A percentile compares a stretch with the other conserved stretches of the same genome.
These are phyloP conservation scores for Edaphochlamys debaryana DNA, from an alignment of 139 green algal genomes.

Conservation along the genomic window DNA sequence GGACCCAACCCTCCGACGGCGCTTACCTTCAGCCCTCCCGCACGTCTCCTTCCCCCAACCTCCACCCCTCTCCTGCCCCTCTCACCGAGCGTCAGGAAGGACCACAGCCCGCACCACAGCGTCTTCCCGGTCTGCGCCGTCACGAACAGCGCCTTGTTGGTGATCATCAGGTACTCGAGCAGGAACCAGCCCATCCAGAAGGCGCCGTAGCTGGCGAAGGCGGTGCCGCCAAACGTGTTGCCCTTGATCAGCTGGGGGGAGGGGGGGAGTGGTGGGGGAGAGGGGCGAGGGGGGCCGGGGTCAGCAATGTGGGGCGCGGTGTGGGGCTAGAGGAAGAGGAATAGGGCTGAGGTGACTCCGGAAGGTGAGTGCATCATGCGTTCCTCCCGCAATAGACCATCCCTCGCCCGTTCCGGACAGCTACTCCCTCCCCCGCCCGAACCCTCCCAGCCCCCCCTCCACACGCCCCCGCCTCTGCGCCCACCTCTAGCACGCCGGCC, in stretches of 20 bases:
- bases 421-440: no score
- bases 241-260: conserved; percentile 65
- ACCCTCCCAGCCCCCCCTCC: no score
- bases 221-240: conserved; percentile 79
- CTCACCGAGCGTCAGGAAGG: conserved; percentile 72
- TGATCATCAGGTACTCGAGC: conserved; percentile 20
- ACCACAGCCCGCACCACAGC: conserved; percentile 69
- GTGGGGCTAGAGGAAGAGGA: not conserved
- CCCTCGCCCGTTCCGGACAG: no score
- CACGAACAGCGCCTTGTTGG: not conserved
- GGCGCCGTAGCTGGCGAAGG: conserved; percentile 72
- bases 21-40: no score
- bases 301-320: not conserved
- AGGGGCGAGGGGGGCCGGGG: not conserved
- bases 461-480: not conserved
- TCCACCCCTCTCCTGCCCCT: no score
- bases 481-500: conserved; percentile 76
- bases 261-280: not conserved
- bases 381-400: no score
- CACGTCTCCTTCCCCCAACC: no score
- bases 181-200: conserved; percentile 76
- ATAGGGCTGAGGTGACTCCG: no score
- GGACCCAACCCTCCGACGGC: not conserved
- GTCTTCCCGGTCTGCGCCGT: conserved; percentile 36
- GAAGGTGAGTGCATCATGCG: no score